These are phyloP conservation scores for Boletus sp. DNA, from an alignment of 768 basidiomycete genomes.

Conservation along the genomic window DNA sequence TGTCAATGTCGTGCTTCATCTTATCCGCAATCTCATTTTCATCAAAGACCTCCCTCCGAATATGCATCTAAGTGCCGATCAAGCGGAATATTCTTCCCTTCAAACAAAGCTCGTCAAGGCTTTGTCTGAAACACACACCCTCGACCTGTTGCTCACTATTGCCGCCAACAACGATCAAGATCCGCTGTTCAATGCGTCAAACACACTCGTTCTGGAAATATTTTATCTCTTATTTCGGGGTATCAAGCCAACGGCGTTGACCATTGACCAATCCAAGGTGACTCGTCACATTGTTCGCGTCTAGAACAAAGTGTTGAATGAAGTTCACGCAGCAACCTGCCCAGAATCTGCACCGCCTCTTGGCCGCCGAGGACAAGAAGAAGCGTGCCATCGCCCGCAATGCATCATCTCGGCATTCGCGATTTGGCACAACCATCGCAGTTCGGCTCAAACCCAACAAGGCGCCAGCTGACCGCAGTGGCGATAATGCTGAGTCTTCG, in stretches of 20 bases:
- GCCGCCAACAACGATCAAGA: conserved; percentile 75
- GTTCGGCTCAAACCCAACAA: conserved; percentile 67
- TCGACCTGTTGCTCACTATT: conserved; percentile 81
- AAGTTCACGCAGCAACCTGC: conserved; percentile 53
- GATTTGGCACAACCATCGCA: conserved; percentile 93
- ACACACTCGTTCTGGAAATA: conserved; percentile 89
- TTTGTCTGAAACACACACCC: conserved; percentile 66
- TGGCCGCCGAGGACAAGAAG: conserved; percentile 70
- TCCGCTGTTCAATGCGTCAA: conserved; percentile 79
- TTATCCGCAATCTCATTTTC: conserved; percentile 91
- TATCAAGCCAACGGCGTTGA: conserved; percentile 58
- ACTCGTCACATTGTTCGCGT: conserved; percentile 1
- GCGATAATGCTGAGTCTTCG: conserved; percentile 23
- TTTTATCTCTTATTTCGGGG: conserved; percentile 87
- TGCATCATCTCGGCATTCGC: conserved; percentile 79
- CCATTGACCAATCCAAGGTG: conserved; percentile 65
- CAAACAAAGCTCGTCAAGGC: conserved; percentile 74
- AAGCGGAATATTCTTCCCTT: conserved; percentile 71
- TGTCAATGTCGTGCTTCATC: conserved; percentile 82
- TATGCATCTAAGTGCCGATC: conserved; percentile 68
- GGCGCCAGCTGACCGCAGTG: conserved; percentile 14
- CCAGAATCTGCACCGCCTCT: conserved; percentile 66
- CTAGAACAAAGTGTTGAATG: conserved; percentile 8
- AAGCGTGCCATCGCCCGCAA: conserved; percentile 54
- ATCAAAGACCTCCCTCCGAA: conserved; percentile 83